phyloP scores from a whole-genome alignment of 1,284 basidiomycete species.

The Ceratobasidium theobromae region DNA sequence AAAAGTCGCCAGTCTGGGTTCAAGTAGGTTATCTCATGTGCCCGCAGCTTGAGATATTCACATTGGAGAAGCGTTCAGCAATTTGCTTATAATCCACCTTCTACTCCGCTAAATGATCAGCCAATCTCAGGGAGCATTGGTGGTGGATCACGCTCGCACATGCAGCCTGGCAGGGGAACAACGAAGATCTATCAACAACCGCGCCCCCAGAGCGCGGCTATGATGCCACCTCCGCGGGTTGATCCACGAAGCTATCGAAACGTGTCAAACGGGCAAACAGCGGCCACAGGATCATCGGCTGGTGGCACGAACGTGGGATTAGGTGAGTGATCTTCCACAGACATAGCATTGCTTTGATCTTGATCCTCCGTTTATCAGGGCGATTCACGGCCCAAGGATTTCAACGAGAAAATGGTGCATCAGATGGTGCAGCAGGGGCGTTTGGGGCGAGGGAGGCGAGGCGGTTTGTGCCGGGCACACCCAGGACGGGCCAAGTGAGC shows the following conservation, averaged over 20 bases:
- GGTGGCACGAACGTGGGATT: not conserved
- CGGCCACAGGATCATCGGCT: not conserved
- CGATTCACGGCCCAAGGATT: not conserved
- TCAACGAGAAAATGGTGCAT: too few species aligned
- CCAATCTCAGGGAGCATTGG: not conserved
- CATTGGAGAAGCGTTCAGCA: not conserved
- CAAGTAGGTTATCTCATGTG: not conserved
- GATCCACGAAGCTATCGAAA: not conserved
- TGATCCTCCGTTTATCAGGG: not conserved
- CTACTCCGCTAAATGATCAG: conserved; percentile 3
- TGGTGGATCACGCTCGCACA: not conserved
- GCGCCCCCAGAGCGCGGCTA: not conserved
- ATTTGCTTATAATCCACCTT: conserved; percentile 8
- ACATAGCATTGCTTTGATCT: not conserved
- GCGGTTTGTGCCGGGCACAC: conserved; percentile 16
- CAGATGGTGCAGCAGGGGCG: too few species aligned
- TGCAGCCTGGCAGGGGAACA: not conserved
- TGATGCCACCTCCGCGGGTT: conserved; percentile 14
- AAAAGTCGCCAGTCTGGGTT: not conserved
- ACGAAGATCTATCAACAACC: not conserved
- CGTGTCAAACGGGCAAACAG: not conserved
- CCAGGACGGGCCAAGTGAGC: not conserved
- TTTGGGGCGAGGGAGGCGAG: conserved; percentile 14
- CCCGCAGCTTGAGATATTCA: not conserved
- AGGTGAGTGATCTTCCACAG: not conserved